Evolutionary conservation across 2,329 filamentous ascomycete genomes (phyloP), one percentile per base, ranked within the genome.

Genomic region (Xylaria sp.): DNA sequence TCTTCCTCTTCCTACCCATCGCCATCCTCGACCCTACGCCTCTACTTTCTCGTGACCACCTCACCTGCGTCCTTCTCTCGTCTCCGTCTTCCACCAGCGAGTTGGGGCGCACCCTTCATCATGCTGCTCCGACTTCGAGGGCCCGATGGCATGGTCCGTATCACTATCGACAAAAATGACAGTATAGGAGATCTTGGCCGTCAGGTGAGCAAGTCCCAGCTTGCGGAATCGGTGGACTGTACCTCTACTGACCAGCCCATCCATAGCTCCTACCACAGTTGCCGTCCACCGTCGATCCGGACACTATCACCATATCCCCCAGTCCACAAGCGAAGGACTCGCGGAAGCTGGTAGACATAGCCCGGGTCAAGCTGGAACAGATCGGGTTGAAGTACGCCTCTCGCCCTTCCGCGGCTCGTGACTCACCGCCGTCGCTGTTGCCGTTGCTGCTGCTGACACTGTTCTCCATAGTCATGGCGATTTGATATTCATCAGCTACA

Each of bases 41-140:
- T 8, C 15, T 28, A 7, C 39, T 36, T 36, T 25, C 25, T 30
- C 15, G 28, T 28, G 28, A 48, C 41, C 28, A 20, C 39, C 39
- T 15, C 18, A 5, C 36, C 18, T 28, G 34, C 23, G 15, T 55
- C 34, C 23, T 28, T 20, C 30, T n/a, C 52, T 20, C 4, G 13
- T 5, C 13, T 18, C 8, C 36, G 20, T 30, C 36, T 32, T 28
- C 34, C 18, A 18, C 41, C 30, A 23, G 50, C 15, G 32, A 39
- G 34, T 56, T 15, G 43, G 45, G 64, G 67, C 68, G 36, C 39
- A 34, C 36, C 5, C 60, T n/a, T 32, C 48, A 82, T 78, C 72
- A 97, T 97, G 89, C 86, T 97, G 77, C 85, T 97, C 65, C 89
- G 94, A 80, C 92, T 97, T 74, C 91, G 94, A 76, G 94, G 94